Conservation (phyloP, 495 filamentous ascomycete species). For the Penicillium argentinense region DNA sequence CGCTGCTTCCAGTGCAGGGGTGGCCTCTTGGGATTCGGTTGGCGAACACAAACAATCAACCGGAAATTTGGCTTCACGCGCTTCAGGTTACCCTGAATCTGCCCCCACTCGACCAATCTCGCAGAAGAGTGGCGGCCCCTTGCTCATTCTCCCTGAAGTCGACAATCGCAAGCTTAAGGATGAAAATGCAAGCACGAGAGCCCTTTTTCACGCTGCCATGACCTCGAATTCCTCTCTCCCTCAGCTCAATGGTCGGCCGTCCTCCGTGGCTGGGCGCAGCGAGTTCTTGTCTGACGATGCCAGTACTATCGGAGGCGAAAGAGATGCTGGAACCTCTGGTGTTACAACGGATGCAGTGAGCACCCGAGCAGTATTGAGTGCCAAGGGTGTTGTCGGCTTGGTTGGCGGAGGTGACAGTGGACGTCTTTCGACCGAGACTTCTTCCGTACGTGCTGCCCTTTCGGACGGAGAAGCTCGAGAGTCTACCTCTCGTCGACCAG, state of each 20-base stretch:
- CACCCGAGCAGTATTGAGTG: constrained; percentile 36
- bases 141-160: constrained; percentile 34
- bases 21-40: constrained; percentile 11
- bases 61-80: background rate
- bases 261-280: constrained; percentile 33
- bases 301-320: constrained; percentile 36
- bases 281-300: constrained; percentile 34
- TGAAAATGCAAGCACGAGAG: constrained; percentile 39
- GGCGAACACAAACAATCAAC: constrained; percentile 12
- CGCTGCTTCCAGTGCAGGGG: background rate
- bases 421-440: constrained; percentile 29
- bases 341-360: constrained; percentile 33
- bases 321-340: constrained; percentile 21
- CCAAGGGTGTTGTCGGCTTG: constrained; percentile 27
- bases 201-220: constrained; percentile 34
- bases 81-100: constrained; percentile 7
- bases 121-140: constrained; percentile 25
- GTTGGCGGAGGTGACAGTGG: constrained; percentile 19
- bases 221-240: constrained; percentile 24
- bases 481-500: constrained; percentile 23
- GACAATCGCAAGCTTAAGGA: constrained; percentile 28
- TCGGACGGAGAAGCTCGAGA: constrained; percentile 6
- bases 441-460: constrained; percentile 14
- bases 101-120: constrained; percentile 6
- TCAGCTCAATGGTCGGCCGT: constrained; percentile 19